Base-by-base conservation (phyloP, 768 basidiomycete species). In the Stropharia rugosoannulata region DNA sequence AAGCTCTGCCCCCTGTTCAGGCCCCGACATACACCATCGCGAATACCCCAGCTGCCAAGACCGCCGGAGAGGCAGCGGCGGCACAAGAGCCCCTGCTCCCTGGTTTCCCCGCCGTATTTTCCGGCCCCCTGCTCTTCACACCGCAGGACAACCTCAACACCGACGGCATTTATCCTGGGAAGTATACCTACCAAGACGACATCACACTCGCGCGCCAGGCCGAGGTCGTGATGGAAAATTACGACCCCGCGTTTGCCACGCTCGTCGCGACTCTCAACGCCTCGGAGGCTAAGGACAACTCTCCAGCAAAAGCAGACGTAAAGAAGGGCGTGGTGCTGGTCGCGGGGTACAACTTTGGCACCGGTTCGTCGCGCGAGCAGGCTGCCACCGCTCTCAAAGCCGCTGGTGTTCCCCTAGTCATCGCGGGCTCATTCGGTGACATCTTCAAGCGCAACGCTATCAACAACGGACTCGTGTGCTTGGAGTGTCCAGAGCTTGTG, bases 361-460 rank as follows among this genome's bases (percentile, higher is more conserved):
- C 97, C 1, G 97, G 97, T 7, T 98, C 95, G 0, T 98, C 96
- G 25, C 87, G 97, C 51, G 97, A 99, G 73, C 97, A 99, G 69
- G 97, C 97, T 2, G 97, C 97, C 13, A 99, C 97, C 0, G 96
- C 97, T 1, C 86, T 99, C 59, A 94, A 95, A 68, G 84, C 95
- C 6, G 92, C 96, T 0, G 96, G 97, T 13, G 75, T 99, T 4
- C 93, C 94, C 4, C 77, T 97, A 48, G 94, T 99, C 53, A 81
- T 99, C 55, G 94, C 94, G n/a, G 97, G 95, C 35, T 97, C 95
- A 29, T 99, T 99, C 63, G 96, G 97, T 9, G 97, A 99, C 70
- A 98, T 98, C 66, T 99, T 97, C 82, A 98, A 98, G 77, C 86
- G 97, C 32, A 99, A 99, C 70, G 90, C 94, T 15, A 98, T 98